phyloP scores from a whole-genome alignment of 164 flowering plant genomes.

The Tetracentron sinense region DNA sequence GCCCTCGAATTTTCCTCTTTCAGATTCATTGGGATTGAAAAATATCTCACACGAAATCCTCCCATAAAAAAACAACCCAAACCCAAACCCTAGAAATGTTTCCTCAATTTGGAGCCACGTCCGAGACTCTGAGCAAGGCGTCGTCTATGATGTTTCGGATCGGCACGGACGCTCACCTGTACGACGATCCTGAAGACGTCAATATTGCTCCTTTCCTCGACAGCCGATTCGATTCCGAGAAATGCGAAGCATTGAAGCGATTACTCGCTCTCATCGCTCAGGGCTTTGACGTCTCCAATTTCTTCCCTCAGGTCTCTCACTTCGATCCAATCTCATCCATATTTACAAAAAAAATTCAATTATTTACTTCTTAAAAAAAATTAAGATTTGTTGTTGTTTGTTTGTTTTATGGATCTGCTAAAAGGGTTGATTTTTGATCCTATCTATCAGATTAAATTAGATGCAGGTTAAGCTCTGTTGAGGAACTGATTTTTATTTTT shows the following conservation, averaged over 20 bases:
- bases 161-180: slow-evolving; percentile 97
- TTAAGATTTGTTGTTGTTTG: neutral
- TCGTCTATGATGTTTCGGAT: slow-evolving; percentile 87
- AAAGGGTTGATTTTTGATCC: too few relatives aligned
- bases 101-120: slow-evolving; percentile 81
- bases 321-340: neutral
- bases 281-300: slow-evolving; percentile 91
- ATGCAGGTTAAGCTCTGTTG: too few relatives aligned
- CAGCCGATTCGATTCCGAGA: slow-evolving; percentile 93
- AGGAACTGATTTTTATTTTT: neutral
- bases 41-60: neutral
- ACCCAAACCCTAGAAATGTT: slow-evolving; percentile 43
- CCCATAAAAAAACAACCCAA: neutral
- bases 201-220: slow-evolving; percentile 82
- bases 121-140: slow-evolving; percentile 88
- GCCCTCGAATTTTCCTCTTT: too few relatives aligned
- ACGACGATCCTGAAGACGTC: slow-evolving; percentile 99
- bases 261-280: slow-evolving; percentile 96
- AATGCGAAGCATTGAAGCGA: slow-evolving; percentile 91
- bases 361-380: too few relatives aligned
- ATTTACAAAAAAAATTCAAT: neutral
- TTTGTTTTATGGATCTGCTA: too few relatives aligned
- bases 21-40: too few relatives aligned
- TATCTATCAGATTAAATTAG: too few relatives aligned
- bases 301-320: slow-evolving; percentile 83